A percentile compares a stretch with the other conserved stretches of the same genome.
phyloP scores from a whole-genome alignment of 768 basidiomycete species.

The Antrodiella citrinella region DNA sequence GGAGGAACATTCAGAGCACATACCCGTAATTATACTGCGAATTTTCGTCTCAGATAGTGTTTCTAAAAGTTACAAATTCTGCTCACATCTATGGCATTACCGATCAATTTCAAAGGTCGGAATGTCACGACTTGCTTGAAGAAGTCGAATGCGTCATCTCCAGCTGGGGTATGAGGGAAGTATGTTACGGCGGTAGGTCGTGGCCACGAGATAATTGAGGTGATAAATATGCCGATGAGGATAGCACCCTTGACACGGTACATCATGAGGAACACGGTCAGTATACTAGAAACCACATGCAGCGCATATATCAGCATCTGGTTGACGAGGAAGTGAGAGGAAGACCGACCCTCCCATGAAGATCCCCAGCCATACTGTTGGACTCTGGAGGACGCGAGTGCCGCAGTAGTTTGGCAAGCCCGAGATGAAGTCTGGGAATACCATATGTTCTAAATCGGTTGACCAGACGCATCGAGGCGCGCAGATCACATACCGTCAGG shows the following conservation, averaged over 20 bases:
- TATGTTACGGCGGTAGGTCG: slow-evolving; percentile 73
- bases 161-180: slow-evolving; percentile 65
- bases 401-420: slow-evolving; percentile 54
- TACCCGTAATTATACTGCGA: slow-evolving; percentile 19
- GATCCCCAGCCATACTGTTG: slow-evolving; percentile 85
- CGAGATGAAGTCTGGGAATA: slow-evolving; percentile 32
- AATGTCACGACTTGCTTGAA: slow-evolving; percentile 82
- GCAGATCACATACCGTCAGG: slow-evolving; percentile 34
- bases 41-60: not conserved
- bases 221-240: slow-evolving; percentile 75
- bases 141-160: slow-evolving; percentile 70
- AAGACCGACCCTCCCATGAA: slow-evolving; percentile 71
- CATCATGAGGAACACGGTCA: slow-evolving; percentile 75
- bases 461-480: not conserved
- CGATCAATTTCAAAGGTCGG: slow-evolving; percentile 51
- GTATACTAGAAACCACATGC: slow-evolving; percentile 37
- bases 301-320: too few species aligned
- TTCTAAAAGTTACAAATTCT: not conserved
- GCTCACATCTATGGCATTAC: slow-evolving; percentile 63
- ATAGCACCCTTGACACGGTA: slow-evolving; percentile 81
- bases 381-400: slow-evolving; percentile 55
- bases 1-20: not conserved
- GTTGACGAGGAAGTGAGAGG: too few species aligned
- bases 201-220: slow-evolving; percentile 85
- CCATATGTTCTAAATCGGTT: slow-evolving; percentile 9